These are phyloP conservation scores for Lupinus albus DNA, from an alignment of 306 rosid genomes.

Conservation along the genomic window DNA sequence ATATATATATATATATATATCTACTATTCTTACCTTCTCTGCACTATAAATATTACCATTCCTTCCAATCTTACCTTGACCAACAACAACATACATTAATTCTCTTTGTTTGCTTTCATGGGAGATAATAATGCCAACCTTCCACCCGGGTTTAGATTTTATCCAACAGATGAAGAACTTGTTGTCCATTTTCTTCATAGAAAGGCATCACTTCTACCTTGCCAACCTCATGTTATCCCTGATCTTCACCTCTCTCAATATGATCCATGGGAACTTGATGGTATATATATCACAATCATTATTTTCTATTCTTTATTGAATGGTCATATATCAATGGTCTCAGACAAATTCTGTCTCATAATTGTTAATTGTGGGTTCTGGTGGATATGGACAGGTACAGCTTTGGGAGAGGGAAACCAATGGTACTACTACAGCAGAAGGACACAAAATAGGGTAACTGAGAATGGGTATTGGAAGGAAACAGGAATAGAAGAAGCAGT, in stretches of 20 bases:
- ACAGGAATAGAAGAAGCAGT: slow-evolving; percentile 71
- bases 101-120: slow-evolving; percentile 36
- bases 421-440: slow-evolving; percentile 90
- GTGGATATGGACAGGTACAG: slow-evolving; percentile 58
- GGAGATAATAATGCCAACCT: slow-evolving; percentile 65
- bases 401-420: slow-evolving; percentile 73
- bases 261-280: slow-evolving; percentile 87
- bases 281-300: slow-evolving; percentile 31
- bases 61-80: slow-evolving; percentile 7
- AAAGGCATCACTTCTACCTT: slow-evolving; percentile 73
- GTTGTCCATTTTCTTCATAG: slow-evolving; percentile 87
- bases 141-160: slow-evolving; percentile 90
- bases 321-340: no score
- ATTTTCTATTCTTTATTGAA: background rate
- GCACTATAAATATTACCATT: slow-evolving; percentile 54
- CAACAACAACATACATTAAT: slow-evolving; percentile 14
- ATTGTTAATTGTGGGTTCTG: background rate
- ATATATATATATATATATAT: no score
- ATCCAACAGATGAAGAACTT: slow-evolving; percentile 88
- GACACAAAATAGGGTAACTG: slow-evolving; percentile 57
- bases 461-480: slow-evolving; percentile 83
- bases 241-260: slow-evolving; percentile 72
- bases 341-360: no score
- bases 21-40: slow-evolving; percentile 7
- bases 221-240: slow-evolving; percentile 91